Conservation (phyloP, 768 basidiomycete genomes). For the Boletellus ananiceps region DNA sequence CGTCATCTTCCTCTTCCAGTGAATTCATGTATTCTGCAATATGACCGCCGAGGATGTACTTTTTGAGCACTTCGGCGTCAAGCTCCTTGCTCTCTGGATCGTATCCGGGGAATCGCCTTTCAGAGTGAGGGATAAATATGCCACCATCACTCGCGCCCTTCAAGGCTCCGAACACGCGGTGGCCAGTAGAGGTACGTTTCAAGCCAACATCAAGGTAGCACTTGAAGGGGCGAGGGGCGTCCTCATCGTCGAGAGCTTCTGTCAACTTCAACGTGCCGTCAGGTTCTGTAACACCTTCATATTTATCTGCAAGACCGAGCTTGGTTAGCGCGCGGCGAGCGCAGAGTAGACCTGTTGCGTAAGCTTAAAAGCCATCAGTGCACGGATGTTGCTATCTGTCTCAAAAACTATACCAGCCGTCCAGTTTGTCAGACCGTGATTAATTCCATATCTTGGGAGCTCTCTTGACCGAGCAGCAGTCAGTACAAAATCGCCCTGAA, state of each 20-base stretch:
- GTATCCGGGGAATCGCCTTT: conserved; percentile 97
- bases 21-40: conserved; percentile 99
- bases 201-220: conserved; percentile 97
- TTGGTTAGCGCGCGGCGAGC: conserved; percentile 94
- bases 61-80: conserved; percentile 91
- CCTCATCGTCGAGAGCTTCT: conserved; percentile 86
- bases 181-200: conserved; percentile 95
- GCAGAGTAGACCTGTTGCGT: conserved; percentile 92
- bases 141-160: conserved; percentile 99
- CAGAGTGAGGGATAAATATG: conserved; percentile 95
- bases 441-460: conserved; percentile 93
- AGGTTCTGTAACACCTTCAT: conserved; percentile 89
- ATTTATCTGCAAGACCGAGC: conserved; percentile 96
- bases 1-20: conserved; percentile 98
- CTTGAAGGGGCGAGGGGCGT: conserved; percentile 98
- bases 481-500: conserved; percentile 95
- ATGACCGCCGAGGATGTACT: conserved; percentile 97
- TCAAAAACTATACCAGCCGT: conserved; percentile 64
- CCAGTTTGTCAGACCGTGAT: conserved; percentile 99
- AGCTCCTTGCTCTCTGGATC: conserved; percentile 90
- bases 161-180: conserved; percentile 96
- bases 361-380: conserved; percentile 48
- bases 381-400: neutral
- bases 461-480: conserved; percentile 85
- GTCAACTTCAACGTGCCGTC: conserved; percentile 81